Conservation (phyloP, 2,329 filamentous ascomycete species). For the Aspergillus fructus region DNA sequence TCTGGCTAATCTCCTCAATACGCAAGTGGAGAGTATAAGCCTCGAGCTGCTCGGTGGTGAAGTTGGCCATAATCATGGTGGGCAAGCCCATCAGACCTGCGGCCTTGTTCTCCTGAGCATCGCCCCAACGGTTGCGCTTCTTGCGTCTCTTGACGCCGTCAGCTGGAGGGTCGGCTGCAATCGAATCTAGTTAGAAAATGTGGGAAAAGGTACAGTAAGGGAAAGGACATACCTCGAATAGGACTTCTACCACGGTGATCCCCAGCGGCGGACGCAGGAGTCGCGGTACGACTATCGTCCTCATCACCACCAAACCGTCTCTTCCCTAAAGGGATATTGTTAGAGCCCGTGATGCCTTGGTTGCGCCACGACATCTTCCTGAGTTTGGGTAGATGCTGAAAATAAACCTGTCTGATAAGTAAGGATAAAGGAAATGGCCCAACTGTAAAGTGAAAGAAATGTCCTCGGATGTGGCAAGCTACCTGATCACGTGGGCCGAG, state of each 20-base stretch:
- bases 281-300: constrained; percentile 46
- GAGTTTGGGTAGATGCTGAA: constrained; percentile 5
- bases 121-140: constrained; percentile 98
- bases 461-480: constrained; percentile 1
- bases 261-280: constrained; percentile 47
- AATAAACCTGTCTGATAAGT: constrained; percentile 10
- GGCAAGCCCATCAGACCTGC: constrained; percentile 96
- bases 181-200: constrained; percentile 22
- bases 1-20: constrained; percentile 99
- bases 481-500: constrained; percentile 12
- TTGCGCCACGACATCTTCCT: constrained; percentile 62
- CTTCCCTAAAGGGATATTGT: constrained; percentile 93
- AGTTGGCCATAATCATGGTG: constrained; percentile 93
- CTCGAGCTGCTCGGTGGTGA: constrained; percentile 97
- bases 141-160: constrained; percentile 88
- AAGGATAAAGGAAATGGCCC: not conserved
- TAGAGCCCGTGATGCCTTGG: constrained; percentile 91
- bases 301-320: constrained; percentile 70
- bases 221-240: constrained; percentile 63
- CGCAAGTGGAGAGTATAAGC: constrained; percentile 94
- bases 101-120: constrained; percentile 96
- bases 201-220: not conserved
- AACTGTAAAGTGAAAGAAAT: not conserved
- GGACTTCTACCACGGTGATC: constrained; percentile 92
- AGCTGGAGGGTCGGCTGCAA: constrained; percentile 48